Percentiles rank a stretch among this genome's conserved stretches.
Evolutionary conservation across 371 early-diverging fungal species (phyloP).

Genomic region (Saksenaea oblongispora): DNA sequence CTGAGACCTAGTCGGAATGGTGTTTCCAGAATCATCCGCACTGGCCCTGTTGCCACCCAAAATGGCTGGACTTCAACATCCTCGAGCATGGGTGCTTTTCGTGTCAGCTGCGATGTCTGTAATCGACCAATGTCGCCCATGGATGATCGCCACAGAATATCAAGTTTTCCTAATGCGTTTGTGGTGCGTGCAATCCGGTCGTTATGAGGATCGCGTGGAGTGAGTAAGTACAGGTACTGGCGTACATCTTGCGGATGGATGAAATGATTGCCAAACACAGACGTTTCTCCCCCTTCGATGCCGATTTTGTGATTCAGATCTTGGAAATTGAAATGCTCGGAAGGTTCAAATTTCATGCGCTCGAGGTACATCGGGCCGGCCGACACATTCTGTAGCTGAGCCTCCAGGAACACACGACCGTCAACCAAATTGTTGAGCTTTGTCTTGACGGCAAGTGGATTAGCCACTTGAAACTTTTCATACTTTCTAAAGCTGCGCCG

Average conservation of each 20-base stretch:
- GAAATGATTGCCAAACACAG: slow-evolving; percentile 63
- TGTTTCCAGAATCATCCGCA: slow-evolving; percentile 54
- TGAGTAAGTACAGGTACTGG: slow-evolving; percentile 88
- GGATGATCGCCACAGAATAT: slow-evolving; percentile 90
- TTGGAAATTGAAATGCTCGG: slow-evolving; percentile 65
- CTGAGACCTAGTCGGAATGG: slow-evolving; percentile 68
- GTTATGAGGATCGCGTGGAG: slow-evolving; percentile 58
- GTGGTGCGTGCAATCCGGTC: slow-evolving; percentile 71
- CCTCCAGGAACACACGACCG: slow-evolving; percentile 86
- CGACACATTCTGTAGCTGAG: slow-evolving; percentile 90
- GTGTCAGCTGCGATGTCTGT: slow-evolving; percentile 92
- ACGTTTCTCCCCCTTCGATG: not conserved
- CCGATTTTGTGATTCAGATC: slow-evolving; percentile 64
- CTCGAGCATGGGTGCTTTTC: slow-evolving; percentile 79
- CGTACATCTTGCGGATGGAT: slow-evolving; percentile 81
- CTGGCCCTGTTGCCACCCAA: slow-evolving; percentile 27
- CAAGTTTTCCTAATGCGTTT: slow-evolving; percentile 88
- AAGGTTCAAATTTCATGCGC: slow-evolving; percentile 83
- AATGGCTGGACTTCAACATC: slow-evolving; percentile 75
- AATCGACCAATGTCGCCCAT: slow-evolving; percentile 88
- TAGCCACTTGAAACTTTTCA: slow-evolving; percentile 94
- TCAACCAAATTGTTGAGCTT: slow-evolving; percentile 82
- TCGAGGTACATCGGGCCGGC: slow-evolving; percentile 84
- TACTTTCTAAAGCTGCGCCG: slow-evolving; percentile 83
- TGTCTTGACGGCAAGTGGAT: slow-evolving; percentile 95